These are phyloP conservation scores for Gaeumannomyces sp. DNA, from an alignment of 2,329 filamentous ascomycete species.

Conservation along the genomic window DNA sequence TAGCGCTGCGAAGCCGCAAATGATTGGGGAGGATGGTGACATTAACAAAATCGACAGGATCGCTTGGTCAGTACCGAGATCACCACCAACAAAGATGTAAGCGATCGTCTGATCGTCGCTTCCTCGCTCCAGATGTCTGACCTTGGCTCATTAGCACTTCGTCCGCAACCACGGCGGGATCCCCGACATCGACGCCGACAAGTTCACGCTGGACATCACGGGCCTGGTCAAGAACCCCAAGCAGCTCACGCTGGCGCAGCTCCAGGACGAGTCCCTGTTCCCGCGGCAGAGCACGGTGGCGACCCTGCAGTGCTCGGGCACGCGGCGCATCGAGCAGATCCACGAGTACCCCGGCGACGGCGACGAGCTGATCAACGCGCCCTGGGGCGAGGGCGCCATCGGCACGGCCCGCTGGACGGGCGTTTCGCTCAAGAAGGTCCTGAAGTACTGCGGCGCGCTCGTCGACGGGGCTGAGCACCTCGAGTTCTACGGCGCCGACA, in stretches of 20 bases:
- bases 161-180: slow-evolving; percentile 69
- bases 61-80: slow-evolving; percentile 50
- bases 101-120: neutral
- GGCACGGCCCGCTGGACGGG: slow-evolving; percentile 58
- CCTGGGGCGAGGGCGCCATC: slow-evolving; percentile 63
- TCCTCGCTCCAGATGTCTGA: neutral
- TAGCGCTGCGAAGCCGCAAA: no score
- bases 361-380: slow-evolving; percentile 50
- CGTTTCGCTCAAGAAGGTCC: slow-evolving; percentile 60
- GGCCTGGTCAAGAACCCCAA: slow-evolving; percentile 55
- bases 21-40: neutral
- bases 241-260: slow-evolving; percentile 49
- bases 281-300: slow-evolving; percentile 52
- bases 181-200: slow-evolving; percentile 54
- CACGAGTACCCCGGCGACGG: slow-evolving; percentile 59
- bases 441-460: slow-evolving; percentile 63
- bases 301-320: slow-evolving; percentile 64
- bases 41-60: slow-evolving; percentile 22
- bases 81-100: slow-evolving; percentile 44
- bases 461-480: slow-evolving; percentile 49
- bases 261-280: slow-evolving; percentile 54
- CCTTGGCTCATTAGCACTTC: slow-evolving; percentile 32
- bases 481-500: slow-evolving; percentile 65
- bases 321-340: slow-evolving; percentile 64
- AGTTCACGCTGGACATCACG: slow-evolving; percentile 41